A percentile compares a stretch with the other conserved stretches of the same genome.
phyloP scores from a whole-genome alignment of 2,329 filamentous ascomycete species.

The Nothophaeocryptopus gaeumannii region DNA sequence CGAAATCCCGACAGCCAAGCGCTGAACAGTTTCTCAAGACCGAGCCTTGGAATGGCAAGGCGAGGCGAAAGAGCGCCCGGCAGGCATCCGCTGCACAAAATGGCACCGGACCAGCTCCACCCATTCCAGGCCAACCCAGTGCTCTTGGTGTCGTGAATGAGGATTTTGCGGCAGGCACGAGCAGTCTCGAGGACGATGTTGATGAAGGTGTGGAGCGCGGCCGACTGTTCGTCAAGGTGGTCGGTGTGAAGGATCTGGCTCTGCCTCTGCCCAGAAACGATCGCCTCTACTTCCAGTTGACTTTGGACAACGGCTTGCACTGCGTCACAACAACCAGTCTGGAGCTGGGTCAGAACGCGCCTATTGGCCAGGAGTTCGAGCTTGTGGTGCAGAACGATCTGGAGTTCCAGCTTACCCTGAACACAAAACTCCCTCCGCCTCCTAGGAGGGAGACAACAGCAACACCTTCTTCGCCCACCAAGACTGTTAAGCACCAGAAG shows the following conservation, averaged over 20 bases:
- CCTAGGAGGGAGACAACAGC: constrained; percentile 39
- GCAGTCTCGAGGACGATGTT: constrained; percentile 50
- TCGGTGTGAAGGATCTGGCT: constrained; percentile 93
- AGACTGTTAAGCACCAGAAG: constrained; percentile 65
- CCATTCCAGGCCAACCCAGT: constrained; percentile 82
- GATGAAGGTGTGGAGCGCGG: constrained; percentile 82
- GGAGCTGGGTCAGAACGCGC: constrained; percentile 84
- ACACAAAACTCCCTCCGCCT: constrained; percentile 76
- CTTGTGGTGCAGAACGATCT: constrained; percentile 94
- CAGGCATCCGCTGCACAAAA: constrained; percentile 47
- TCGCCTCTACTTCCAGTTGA: constrained; percentile 89
- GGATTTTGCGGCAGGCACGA: constrained; percentile 56
- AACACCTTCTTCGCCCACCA: constrained; percentile 58
- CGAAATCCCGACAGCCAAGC: constrained; percentile 71
- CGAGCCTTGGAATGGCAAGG: constrained; percentile 90
- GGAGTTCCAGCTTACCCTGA: constrained; percentile 97
- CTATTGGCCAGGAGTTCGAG: constrained; percentile 97
- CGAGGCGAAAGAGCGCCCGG: constrained; percentile 64
- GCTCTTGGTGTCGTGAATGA: constrained; percentile 65
- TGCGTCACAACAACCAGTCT: constrained; percentile 97
- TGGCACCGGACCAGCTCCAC: constrained; percentile 66
- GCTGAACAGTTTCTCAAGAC: constrained; percentile 88
- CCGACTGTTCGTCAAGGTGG: constrained; percentile 95
- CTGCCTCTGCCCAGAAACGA: constrained; percentile 87
- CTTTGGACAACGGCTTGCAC: constrained; percentile 95